phyloP scores from a whole-genome alignment of 2,329 filamentous ascomycete species.

The Zymoseptoria passerinii region DNA sequence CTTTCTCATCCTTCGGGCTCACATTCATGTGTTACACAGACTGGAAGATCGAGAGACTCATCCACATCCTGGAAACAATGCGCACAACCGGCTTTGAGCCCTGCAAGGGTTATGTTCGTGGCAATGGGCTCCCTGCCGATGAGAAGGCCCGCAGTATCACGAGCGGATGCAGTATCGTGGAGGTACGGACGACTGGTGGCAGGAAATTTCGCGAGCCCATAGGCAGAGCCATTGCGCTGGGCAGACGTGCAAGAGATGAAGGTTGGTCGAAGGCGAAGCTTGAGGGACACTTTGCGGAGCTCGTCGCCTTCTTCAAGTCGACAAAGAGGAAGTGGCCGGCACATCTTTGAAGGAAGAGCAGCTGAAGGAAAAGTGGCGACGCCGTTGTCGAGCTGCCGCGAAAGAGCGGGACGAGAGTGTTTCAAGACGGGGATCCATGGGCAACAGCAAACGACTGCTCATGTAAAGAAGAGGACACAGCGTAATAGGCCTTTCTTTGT shows the following conservation, averaged over 20 bases:
- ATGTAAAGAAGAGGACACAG: too few species aligned
- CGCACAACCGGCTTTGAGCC: slow-evolving; percentile 9
- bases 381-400: neutral
- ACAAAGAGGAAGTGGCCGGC: neutral
- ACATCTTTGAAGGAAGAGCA: neutral
- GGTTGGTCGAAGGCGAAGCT: slow-evolving; percentile 6
- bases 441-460: too few species aligned
- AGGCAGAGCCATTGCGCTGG: slow-evolving; percentile 6
- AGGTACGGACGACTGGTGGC: neutral
- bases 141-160: slow-evolving; percentile 9
- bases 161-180: neutral
- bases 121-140: slow-evolving; percentile 4
- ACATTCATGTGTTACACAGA: neutral
- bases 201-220: neutral
- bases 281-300: slow-evolving; percentile 1
- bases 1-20: slow-evolving; percentile 3
- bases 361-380: neutral
- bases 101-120: neutral
- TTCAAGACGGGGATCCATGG: too few species aligned
- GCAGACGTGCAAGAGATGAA: slow-evolving; percentile 8
- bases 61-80: slow-evolving; percentile 8
- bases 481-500: too few species aligned
- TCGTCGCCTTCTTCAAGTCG: slow-evolving; percentile 1
- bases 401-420: too few species aligned
- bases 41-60: neutral